Evolutionary conservation across 257 asterid genomes (phyloP), one percentile per base, ranked within the genome.

Genomic region (Solanum lycopersicoides): DNA sequence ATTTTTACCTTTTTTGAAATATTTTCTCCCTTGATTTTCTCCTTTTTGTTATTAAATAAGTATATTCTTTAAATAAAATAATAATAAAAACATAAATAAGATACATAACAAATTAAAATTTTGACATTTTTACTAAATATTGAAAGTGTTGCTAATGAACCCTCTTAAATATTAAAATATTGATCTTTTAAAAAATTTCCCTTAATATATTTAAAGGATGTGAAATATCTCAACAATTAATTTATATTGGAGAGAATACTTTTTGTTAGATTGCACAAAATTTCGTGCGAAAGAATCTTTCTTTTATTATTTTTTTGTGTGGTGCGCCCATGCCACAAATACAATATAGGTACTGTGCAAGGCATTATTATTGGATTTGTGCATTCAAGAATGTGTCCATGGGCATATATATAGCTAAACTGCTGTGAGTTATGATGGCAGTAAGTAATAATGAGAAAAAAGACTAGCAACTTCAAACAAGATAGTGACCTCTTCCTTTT

Each of bases 371-470:
- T 85, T 76, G 88, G 88, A 25, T 75, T 72, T 86, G 87, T 50
- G 82, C 74, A 82, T 86, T 74, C 86, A 66, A 74, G 84, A 47
- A 60, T 75, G 42, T 39, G 69, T 82, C 85, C 85, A 80, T 28
- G 68, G 84, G 65, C 84, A 77, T 50, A 50, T 4, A 77, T 28
- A 28, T 28, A 68, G 23, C 23, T 68, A 30, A 83, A 68, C 84
- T 85, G 60, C 79, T 72, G 15, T 72, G 86, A 63, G 44, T 76
- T 79, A 79, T 80, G 84, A 35, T 77, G 66, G n/a, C 28, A 14
- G 85, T 69, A 25, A 14, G 85, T 69, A 25, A 90, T 86, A 75
- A 86, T 86, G 88, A 83, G 72, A 53, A 86, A 86, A 86, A 68
- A 56, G 89, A 88, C 86, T 75, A 82, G 53, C 30, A 86, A 83